These are phyloP conservation scores for Quercus berberidifolia DNA, from an alignment of 306 rosid species.

Conservation along the genomic window DNA sequence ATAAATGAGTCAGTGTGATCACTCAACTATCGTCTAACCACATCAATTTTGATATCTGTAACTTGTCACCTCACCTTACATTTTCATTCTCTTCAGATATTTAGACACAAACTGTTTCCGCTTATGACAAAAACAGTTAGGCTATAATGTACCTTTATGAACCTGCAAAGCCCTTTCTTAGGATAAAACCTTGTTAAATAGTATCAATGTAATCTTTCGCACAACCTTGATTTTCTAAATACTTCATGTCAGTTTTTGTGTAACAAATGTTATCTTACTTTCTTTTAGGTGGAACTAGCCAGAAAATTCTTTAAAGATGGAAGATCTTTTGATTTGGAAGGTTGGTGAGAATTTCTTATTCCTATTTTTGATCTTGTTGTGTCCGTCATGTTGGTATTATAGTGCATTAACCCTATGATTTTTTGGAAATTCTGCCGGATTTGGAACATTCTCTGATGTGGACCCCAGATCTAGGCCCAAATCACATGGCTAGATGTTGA, in stretches of 20 bases:
- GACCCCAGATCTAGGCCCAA: too few species aligned
- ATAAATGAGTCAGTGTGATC: too few species aligned
- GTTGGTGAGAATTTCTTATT: slow-evolving; percentile 37
- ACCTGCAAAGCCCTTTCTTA: neutral
- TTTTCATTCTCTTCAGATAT: too few species aligned
- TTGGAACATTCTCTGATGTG: neutral
- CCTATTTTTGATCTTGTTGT: slow-evolving; percentile 2
- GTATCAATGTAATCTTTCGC: neutral
- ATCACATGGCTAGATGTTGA: too few species aligned
- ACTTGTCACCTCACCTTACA: too few species aligned
- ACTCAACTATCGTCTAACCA: too few species aligned
- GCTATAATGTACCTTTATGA: too few species aligned
- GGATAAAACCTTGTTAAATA: neutral
- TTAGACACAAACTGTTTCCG: too few species aligned
- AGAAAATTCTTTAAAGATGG: slow-evolving; percentile 79
- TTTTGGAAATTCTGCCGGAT: neutral
- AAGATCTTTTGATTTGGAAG: slow-evolving; percentile 80
- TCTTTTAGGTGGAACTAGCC: slow-evolving; percentile 72
- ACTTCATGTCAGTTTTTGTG: neutral
- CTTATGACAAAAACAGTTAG: too few species aligned
- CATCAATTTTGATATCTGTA: too few species aligned
- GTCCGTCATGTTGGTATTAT: slow-evolving; percentile 2
- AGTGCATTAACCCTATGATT: neutral
- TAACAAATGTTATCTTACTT: slow-evolving; percentile 20
- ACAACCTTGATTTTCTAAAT: neutral